These are phyloP conservation scores for Fusarium oxysporum DNA, from an alignment of 2,329 filamentous ascomycete genomes.

Conservation along the genomic window DNA sequence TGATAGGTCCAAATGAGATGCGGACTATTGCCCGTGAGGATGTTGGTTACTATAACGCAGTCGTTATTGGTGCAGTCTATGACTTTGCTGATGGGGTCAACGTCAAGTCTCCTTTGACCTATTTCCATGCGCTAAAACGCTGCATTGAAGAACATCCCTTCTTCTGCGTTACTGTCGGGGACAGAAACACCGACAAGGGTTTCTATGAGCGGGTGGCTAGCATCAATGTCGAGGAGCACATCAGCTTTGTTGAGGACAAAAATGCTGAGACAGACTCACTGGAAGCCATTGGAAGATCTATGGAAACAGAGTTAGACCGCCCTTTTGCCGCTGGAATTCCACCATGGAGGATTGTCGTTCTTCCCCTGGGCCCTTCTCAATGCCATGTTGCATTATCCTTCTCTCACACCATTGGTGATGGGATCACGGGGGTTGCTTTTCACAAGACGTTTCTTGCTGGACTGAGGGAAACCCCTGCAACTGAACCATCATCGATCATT, in stretches of 20 bases:
- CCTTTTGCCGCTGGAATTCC: conserved; percentile 33
- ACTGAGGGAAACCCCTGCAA: background rate
- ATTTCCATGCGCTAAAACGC: conserved; percentile 25
- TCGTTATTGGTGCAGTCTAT: conserved; percentile 40
- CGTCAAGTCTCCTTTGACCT: conserved; percentile 14
- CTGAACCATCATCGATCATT: background rate
- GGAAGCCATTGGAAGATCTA: conserved; percentile 13
- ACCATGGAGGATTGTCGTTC: conserved; percentile 39
- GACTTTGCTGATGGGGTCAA: conserved; percentile 8
- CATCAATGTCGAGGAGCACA: conserved; percentile 36
- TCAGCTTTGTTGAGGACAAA: conserved; percentile 16
- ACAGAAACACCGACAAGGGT: conserved; percentile 34
- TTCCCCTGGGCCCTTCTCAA: conserved; percentile 13
- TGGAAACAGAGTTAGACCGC: conserved; percentile 29
- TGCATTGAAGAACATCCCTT: conserved; percentile 39
- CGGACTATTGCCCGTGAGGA: conserved; percentile 39
- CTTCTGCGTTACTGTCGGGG: conserved; percentile 35
- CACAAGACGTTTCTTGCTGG: conserved; percentile 39
- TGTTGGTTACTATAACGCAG: conserved; percentile 38
- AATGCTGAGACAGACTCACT: background rate
- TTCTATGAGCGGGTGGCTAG: conserved; percentile 36
- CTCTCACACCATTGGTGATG: conserved; percentile 43
- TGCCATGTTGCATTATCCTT: conserved; percentile 40
- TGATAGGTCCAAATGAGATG: conserved; percentile 40
- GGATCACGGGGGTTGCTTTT: conserved; percentile 35